Evolutionary conservation across 768 basidiomycete species (phyloP), one percentile per base, ranked within the genome.

Genomic region (Trametes punicea): DNA sequence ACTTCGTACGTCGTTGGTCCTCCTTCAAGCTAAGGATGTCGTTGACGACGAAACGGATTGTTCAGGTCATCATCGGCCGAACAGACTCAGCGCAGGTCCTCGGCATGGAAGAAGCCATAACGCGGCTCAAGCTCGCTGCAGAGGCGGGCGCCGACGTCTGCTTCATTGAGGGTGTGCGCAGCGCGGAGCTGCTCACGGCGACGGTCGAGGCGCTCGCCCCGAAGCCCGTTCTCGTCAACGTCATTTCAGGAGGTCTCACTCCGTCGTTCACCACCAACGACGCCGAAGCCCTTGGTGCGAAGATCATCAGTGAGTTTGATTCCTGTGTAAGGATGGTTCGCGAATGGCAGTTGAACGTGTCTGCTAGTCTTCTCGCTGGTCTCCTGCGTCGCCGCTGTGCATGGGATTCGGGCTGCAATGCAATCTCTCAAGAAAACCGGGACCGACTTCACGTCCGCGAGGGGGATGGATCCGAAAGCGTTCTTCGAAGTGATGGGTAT

Each of bases 81-180:
- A 89, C 88, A 3, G 88, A 90, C 67, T 87, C 87, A 2, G 87
- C 87, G 1, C 88, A 90, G 66, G 85, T 85, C 6, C 75, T 87
- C 26, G 88, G 87, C 26, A 88, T 88, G 86, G 86, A 89, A 21
- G 88, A 89, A 70, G 87, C 87, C 0, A 53, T 88, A 46, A 70
- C 64, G 8, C 80, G 88, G 26, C 73, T 90, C 56, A 81, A 84
- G 67, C 77, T 89, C 20, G 88, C 88, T 8, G 80, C 85, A 0
- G 84, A 84, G 55, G 84, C 80, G 9, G 88, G 88, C 27, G 88
- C 88, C 0, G 88, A 90, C 64, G 87, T 87, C 11, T 89, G 87
- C 69, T 91, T 90, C 70, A 88, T 89, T 31, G 88, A 90, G 67
- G 88, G 88, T 38, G 87, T 89, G 26, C 81, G 81, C 68, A 85